Conservation (phyloP, 225 moss, liverwort and hornwort species). For the Bryum argenteum region DNA sequence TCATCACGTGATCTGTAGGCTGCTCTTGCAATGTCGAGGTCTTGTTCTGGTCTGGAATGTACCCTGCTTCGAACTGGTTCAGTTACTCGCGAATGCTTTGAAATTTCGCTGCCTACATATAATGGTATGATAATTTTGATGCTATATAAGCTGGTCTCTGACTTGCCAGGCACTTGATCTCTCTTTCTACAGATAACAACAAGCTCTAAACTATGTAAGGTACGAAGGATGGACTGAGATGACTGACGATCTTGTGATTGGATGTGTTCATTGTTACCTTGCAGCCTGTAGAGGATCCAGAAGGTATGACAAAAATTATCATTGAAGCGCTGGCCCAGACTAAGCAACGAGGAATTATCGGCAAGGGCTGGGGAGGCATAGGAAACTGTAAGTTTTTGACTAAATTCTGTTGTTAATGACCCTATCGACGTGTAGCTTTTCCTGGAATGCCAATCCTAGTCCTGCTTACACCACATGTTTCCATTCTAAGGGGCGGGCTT, state of each 20-base stretch:
- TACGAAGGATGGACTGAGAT: constrained; percentile 3
- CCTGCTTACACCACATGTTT: constrained; percentile 11
- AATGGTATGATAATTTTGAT: constrained; percentile 7
- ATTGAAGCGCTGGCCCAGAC: constrained; percentile 76
- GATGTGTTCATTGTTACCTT: constrained; percentile 26
- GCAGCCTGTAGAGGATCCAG: constrained; percentile 96
- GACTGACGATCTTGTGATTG: constrained; percentile 17
- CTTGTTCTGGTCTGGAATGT: constrained; percentile 19
- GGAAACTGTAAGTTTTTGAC: constrained; percentile 71
- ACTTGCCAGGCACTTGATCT: constrained; percentile 6
- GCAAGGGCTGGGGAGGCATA: constrained; percentile 98
- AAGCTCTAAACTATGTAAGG: not conserved
- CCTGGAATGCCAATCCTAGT: constrained; percentile 4
- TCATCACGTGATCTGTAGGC: constrained; percentile 11
- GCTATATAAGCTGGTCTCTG: constrained; percentile 11
- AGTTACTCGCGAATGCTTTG: not conserved
- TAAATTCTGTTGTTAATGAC: not conserved
- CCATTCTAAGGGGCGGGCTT: constrained; percentile 1
- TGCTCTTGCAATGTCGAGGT: constrained; percentile 5
- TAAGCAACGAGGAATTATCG: constrained; percentile 84
- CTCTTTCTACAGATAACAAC: not conserved
- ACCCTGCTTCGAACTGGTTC: not conserved
- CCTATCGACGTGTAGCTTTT: not conserved
- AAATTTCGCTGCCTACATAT: not conserved
- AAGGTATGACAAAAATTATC: constrained; percentile 91